A percentile compares a stretch with the other conserved stretches of the same genome.
phyloP scores from a whole-genome alignment of 441 rosid genomes.

The Eruca vesicaria region DNA sequence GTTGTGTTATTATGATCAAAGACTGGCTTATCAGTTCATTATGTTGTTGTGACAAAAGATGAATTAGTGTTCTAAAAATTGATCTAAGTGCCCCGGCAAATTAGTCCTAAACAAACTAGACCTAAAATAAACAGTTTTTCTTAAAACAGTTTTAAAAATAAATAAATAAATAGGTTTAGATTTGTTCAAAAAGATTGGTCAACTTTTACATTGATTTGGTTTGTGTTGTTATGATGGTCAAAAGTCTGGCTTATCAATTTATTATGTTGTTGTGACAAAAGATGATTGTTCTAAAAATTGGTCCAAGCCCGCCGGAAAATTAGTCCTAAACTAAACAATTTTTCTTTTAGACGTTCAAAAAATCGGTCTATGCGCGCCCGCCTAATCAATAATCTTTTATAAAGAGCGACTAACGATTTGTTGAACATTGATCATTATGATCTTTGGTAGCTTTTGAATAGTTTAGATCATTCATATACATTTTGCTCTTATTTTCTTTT shows the following conservation, averaged over 20 bases:
- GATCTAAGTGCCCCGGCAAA: background rate
- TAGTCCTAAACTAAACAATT: too few relatives aligned
- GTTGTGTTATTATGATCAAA: background rate
- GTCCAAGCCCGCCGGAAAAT: too few relatives aligned
- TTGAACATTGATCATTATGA: background rate
- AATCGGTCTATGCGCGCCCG: background rate
- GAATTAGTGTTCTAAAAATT: background rate
- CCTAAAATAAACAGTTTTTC: background rate
- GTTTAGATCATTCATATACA: background rate
- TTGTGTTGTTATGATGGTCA: too few relatives aligned
- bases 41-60: background rate
- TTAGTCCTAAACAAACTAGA: background rate
- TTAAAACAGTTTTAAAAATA: too few relatives aligned
- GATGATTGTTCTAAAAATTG: too few relatives aligned
- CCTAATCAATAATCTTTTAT: background rate
- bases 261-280: too few relatives aligned
- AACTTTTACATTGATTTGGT: too few relatives aligned
- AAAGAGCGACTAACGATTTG: background rate
- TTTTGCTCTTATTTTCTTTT: background rate
- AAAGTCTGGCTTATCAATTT: too few relatives aligned
- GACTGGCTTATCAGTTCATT: background rate
- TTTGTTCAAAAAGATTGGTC: too few relatives aligned
- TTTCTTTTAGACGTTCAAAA: too few relatives aligned
- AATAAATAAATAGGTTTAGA: too few relatives aligned
- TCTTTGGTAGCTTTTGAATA: background rate